phyloP scores from a whole-genome alignment of 2,329 filamentous ascomycete species.

The Xylaria sp. region DNA sequence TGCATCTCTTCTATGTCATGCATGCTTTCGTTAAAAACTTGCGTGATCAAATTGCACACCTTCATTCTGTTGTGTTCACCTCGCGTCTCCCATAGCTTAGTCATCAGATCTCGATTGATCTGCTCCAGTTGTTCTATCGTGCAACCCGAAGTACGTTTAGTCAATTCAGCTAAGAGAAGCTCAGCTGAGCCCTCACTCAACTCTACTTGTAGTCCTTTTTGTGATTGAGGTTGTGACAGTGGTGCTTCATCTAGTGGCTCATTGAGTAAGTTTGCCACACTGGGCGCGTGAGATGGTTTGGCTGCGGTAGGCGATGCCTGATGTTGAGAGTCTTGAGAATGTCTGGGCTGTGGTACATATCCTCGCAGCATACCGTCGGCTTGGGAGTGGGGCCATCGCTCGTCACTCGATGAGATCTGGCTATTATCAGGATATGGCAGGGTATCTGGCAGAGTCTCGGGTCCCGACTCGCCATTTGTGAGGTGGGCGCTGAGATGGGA shows the following conservation, averaged over 20 bases:
- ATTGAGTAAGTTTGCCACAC: slow-evolving; percentile 56
- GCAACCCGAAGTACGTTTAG: slow-evolving; percentile 76
- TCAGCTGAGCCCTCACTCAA: slow-evolving; percentile 62
- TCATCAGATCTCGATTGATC: slow-evolving; percentile 90
- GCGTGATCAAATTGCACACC: slow-evolving; percentile 72
- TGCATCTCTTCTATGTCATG: slow-evolving; percentile 71
- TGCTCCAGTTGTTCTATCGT: slow-evolving; percentile 96
- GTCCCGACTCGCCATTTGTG: slow-evolving; percentile 69
- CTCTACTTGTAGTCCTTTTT: slow-evolving; percentile 58
- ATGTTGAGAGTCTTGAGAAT: slow-evolving; percentile 40
- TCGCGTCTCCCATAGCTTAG: slow-evolving; percentile 82
- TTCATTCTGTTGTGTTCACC: slow-evolving; percentile 84
- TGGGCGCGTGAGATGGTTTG: slow-evolving; percentile 51
- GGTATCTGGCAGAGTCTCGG: slow-evolving; percentile 65
- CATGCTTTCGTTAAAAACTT: slow-evolving; percentile 81
- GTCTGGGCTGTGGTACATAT: slow-evolving; percentile 52
- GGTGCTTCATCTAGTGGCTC: slow-evolving; percentile 53
- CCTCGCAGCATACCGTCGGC: slow-evolving; percentile 61
- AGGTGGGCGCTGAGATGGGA: slow-evolving; percentile 77
- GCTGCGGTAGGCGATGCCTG: slow-evolving; percentile 53
- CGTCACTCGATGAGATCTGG: slow-evolving; percentile 63
- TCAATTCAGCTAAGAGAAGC: slow-evolving; percentile 71
- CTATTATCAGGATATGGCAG: slow-evolving; percentile 54
- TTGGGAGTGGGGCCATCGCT: slow-evolving; percentile 69
- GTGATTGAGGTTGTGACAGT: slow-evolving; percentile 50